Evolutionary conservation across 768 basidiomycete species (phyloP).

Genomic region (Fomitopsis serialis): DNA sequence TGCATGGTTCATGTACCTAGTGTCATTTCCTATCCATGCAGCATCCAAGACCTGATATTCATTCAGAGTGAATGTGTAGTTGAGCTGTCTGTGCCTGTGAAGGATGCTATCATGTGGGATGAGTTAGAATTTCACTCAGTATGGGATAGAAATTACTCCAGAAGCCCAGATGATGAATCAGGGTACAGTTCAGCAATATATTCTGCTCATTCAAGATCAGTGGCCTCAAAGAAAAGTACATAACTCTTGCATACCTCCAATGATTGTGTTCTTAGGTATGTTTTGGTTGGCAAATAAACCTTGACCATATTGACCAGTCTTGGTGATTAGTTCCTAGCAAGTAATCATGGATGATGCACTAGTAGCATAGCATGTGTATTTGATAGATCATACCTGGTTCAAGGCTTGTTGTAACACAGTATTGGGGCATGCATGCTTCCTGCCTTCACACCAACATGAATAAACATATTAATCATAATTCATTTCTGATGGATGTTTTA

Average conservation of each 20-base stretch:
- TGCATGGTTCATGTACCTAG: constrained; percentile 40
- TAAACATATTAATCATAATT: not conserved
- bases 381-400: constrained; percentile 14
- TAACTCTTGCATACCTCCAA: constrained; percentile 29
- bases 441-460: not conserved
- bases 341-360: too few relatives aligned
- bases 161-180: not conserved
- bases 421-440: constrained; percentile 21
- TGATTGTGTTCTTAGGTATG: constrained; percentile 18
- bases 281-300: constrained; percentile 38
- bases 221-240: too few relatives aligned
- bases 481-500: not conserved
- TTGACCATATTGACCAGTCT: constrained; percentile 31
- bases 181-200: constrained; percentile 12
- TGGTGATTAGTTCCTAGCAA: constrained; percentile 35
- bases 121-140: too few relatives aligned
- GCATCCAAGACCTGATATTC: constrained; percentile 30
- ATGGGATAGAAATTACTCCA: too few relatives aligned
- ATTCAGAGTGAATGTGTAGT: constrained; percentile 30
- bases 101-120: not conserved
- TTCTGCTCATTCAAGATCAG: constrained; percentile 6
- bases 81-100: constrained; percentile 17
- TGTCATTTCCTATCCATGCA: constrained; percentile 37
- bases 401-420: constrained; percentile 21
- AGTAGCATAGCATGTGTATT: not conserved